Evolutionary conservation across 129 eudicot species (phyloP), one percentile per base, ranked within the genome.

Genomic region (Escallonia rubra): DNA sequence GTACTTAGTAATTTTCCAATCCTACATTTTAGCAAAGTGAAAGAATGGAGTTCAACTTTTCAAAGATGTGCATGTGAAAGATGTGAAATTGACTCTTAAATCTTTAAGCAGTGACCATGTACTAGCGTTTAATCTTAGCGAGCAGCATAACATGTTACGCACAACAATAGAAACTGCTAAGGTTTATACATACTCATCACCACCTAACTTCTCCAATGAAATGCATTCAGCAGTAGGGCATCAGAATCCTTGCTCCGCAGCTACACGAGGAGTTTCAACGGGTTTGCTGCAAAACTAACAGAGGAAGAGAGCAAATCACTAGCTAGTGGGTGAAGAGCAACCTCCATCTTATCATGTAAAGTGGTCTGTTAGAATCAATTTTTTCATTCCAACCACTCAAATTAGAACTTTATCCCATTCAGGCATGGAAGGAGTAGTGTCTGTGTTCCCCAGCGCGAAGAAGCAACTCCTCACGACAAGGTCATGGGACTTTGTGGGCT

Each of bases 281-380:
- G 97, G 65, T 74, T 90, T 66, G 80, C 82, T 58, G 97, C 87
- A 49, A 70, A 71, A 73, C 82, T 90, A 38, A 84, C 97, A 3
- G 82, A 81, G 68, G 64, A 68, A 16, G 85, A 75, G 56, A 74
- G 61, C 43, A 68, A 73, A 55, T 71, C 63, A 72, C 15, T 79
- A 43, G 79, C 82, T 65, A 63, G 84, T 73, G 46, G 45, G 81
- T 72, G 43, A 15, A 12, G 4, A 4, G 34, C 13, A 65, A 54
- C 1, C 13, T 54, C 23, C 5, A 54, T n/a, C 13, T 54, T 12
- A 54, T 23, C 34, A 23, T 23, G 34, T 54, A 34, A 60, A 60
- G 16, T 4, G 4, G 6, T 2, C 6, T 50, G 3, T 57, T 8
- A 6, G 0, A 4, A 4, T 16, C 34, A 57, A 16, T 34, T 23